Evolutionary conservation across 2,329 filamentous ascomycete genomes (phyloP), one percentile per base, ranked within the genome.

Genomic region (Botrytis byssoidea): DNA sequence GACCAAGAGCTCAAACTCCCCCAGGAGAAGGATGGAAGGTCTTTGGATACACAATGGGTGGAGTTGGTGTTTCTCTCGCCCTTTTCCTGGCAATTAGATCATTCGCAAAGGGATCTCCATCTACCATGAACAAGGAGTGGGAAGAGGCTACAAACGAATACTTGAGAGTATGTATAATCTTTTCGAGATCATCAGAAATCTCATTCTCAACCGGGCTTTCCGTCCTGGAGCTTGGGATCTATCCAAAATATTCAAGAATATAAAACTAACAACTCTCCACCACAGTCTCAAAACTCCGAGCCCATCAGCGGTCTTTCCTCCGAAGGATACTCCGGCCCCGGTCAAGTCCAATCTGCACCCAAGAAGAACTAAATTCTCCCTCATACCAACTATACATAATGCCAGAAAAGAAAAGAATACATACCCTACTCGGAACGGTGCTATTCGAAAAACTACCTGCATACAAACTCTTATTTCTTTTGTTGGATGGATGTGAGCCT

Each of bases 41-140:
- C 79, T 88, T 92, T 81, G 86, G 90, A 82, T 93, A 94, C 84
- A 91, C 93, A 74, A 82, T 86, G 75, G 83, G 91, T 80, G 92
- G 93, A 81, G 81, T 97, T 77, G 86, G 84, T 76, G 88, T 86
- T 80, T 91, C 91, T 78, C 84, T 92, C 79, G 88, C 84, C 77
- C 75, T 98, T 83, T 98, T 98, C 86, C 86, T 86, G 80, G 76
- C 84, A 80, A 88, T 93, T 83, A 92, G 95, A 81, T 78, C 88
- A 78, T 91, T 93, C 83, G 94, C 92, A 81, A 88, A 89, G 82
- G 88, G 89, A 75, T 81, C 88, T 76, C 96, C 96, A 78, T 86
- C 87, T 83, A 97, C 95, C 81, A 97, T 99, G 95, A 95, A 88
- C 86, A 93, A 93, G 88, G 96, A 99, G 86, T 98, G 93, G 90